phyloP scores from a whole-genome alignment of 2,329 filamentous ascomycete genomes.

The Cryphonectria radicalis region DNA sequence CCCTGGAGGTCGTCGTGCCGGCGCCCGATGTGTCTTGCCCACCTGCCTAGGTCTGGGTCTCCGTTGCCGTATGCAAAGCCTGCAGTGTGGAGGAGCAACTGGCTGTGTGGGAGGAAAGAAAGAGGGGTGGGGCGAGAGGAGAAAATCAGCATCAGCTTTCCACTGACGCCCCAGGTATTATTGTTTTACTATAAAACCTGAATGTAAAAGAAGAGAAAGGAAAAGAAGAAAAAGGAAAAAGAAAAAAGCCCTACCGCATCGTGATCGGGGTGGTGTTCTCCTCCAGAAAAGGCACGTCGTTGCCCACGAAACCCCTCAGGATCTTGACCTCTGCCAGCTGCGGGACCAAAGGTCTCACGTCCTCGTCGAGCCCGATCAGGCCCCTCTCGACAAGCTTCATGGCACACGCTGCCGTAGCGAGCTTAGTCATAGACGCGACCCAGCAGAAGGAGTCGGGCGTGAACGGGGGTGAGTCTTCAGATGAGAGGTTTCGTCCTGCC shows the following conservation, averaged over 20 bases:
- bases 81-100: slow-evolving; percentile 54
- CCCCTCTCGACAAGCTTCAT: slow-evolving; percentile 45
- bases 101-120: slow-evolving; percentile 30
- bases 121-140: neutral
- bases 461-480: slow-evolving; percentile 36
- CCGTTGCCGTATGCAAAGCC: slow-evolving; percentile 51
- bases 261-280: slow-evolving; percentile 45
- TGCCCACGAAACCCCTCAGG: slow-evolving; percentile 43
- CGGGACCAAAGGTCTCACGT: slow-evolving; percentile 39
- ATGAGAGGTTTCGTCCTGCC: slow-evolving; percentile 38
- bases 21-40: slow-evolving; percentile 43
- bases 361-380: slow-evolving; percentile 40
- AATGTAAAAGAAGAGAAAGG: neutral
- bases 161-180: neutral
- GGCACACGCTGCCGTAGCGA: slow-evolving; percentile 40
- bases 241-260: slow-evolving; percentile 37
- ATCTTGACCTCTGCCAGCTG: slow-evolving; percentile 38
- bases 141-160: neutral
- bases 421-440: slow-evolving; percentile 46
- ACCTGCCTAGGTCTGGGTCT: slow-evolving; percentile 46
- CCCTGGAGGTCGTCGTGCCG: slow-evolving; percentile 38
- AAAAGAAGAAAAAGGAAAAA: no score
- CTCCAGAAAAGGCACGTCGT: slow-evolving; percentile 43
- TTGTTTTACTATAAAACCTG: no score
- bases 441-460: slow-evolving; percentile 38